Conservation (phyloP, 73 alveolate species). For the Breviolum minutum region DNA sequence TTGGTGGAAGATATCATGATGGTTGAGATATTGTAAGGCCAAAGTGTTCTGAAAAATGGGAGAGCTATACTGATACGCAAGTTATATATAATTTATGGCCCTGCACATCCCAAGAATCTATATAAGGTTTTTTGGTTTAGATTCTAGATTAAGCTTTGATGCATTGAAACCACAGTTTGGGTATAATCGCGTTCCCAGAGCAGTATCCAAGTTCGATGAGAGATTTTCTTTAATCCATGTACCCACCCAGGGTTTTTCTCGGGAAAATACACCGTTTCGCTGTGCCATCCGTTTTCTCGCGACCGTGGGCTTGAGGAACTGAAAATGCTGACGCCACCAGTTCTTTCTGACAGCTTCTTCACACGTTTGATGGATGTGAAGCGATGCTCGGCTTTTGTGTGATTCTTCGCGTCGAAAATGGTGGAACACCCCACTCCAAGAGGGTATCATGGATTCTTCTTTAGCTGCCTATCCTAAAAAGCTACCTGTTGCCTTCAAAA, state of each 20-base stretch:
- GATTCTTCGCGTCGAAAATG: background rate
- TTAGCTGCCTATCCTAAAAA: too few species aligned
- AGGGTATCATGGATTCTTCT: background rate
- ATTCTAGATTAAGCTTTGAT: background rate
- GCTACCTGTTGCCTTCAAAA: too few species aligned
- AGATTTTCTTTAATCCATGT: background rate
- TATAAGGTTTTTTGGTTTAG: background rate
- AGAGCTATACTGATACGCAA: background rate
- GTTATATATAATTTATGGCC: too few species aligned
- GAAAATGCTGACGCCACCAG: constrained; percentile 56
- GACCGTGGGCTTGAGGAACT: constrained; percentile 20
- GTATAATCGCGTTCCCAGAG: background rate
- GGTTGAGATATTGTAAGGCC: background rate
- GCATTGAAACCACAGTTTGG: background rate
- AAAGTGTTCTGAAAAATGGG: background rate
- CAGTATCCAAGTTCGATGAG: background rate
- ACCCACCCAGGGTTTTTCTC: background rate
- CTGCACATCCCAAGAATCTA: too few species aligned
- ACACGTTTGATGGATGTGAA: background rate
- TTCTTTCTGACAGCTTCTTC: constrained; percentile 39
- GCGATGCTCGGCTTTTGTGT: background rate
- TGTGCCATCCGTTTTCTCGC: background rate
- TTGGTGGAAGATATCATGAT: background rate
- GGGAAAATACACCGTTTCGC: background rate
- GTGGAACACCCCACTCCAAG: background rate